Conservation (phyloP, 2,329 filamentous ascomycete genomes). For the Phyllosticta capitalensis region DNA sequence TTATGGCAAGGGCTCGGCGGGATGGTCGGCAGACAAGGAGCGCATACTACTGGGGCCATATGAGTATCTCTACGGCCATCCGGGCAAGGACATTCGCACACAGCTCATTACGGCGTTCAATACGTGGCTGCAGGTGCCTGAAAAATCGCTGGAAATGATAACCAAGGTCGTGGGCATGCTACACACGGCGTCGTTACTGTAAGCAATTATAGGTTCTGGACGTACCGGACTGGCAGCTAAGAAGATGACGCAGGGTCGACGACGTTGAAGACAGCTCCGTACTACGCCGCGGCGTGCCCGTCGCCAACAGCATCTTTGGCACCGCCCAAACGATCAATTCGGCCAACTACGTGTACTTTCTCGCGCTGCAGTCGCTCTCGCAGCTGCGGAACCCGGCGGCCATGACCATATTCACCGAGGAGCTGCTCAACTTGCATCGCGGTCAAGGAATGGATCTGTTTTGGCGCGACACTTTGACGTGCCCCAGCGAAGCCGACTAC, state of each 20-base stretch:
- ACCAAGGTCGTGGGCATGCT: constrained; percentile 76
- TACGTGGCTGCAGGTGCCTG: constrained; percentile 65
- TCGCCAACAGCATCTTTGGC: constrained; percentile 77
- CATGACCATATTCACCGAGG: constrained; percentile 68
- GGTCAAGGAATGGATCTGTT: constrained; percentile 88
- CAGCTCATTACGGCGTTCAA: constrained; percentile 77
- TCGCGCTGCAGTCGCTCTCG: constrained; percentile 64
- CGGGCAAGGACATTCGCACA: constrained; percentile 75
- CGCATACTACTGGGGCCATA: constrained; percentile 68
- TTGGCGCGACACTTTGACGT: constrained; percentile 78
- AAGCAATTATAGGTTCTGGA: constrained; percentile 12
- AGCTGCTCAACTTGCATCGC: constrained; percentile 73
- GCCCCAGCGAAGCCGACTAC: constrained; percentile 79
- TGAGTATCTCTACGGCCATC: constrained; percentile 68
- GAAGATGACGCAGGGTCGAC: constrained; percentile 45
- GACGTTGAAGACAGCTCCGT: constrained; percentile 78
- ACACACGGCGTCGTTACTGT: constrained; percentile 71
- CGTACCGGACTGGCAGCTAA: background rate
- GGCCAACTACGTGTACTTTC: constrained; percentile 83
- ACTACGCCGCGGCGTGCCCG: constrained; percentile 68
- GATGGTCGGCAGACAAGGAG: constrained; percentile 68
- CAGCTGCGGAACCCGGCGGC: constrained; percentile 55
- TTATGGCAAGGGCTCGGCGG: constrained; percentile 27
- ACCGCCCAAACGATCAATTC: constrained; percentile 83
- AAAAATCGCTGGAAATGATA: constrained; percentile 60